Conservation (phyloP, 306 rosid genomes). For the Mimosa bimucronata region DNA sequence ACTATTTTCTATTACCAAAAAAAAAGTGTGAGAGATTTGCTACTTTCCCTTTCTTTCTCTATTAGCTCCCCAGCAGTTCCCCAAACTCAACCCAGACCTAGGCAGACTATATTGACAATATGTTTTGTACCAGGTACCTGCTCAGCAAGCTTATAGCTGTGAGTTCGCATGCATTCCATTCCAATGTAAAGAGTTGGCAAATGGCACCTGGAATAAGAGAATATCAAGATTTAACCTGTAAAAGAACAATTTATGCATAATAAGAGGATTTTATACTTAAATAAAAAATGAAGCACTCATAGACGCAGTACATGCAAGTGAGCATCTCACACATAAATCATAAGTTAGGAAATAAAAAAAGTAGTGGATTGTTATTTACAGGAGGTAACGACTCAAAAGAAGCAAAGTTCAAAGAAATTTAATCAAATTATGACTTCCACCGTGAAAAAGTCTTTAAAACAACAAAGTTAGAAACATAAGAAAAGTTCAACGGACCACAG, state of each 20-base stretch:
- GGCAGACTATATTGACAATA: neutral
- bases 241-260: slow-evolving; percentile 55
- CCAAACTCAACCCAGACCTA: neutral
- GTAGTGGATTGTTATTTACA: slow-evolving; percentile 1
- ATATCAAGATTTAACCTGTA: slow-evolving; percentile 67
- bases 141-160: slow-evolving; percentile 96
- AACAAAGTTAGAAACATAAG: slow-evolving; percentile 4
- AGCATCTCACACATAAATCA: slow-evolving; percentile 7
- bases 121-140: slow-evolving; percentile 58
- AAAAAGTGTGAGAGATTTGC: neutral
- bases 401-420: slow-evolving; percentile 9
- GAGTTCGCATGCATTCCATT: slow-evolving; percentile 99
- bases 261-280: slow-evolving; percentile 44
- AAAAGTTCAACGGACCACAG: neutral
- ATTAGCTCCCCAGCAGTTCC: neutral
- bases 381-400: neutral
- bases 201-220: slow-evolving; percentile 96
- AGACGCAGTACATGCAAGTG: slow-evolving; percentile 19
- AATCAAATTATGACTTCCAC: neutral
- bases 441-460: slow-evolving; percentile 4
- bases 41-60: neutral
- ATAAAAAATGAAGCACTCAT: neutral
- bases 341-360: slow-evolving; percentile 21
- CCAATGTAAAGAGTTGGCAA: slow-evolving; percentile 96
- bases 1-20: no score